These are phyloP conservation scores for Aspergillus latus DNA, from an alignment of 2,329 filamentous ascomycete species.

Conservation along the genomic window DNA sequence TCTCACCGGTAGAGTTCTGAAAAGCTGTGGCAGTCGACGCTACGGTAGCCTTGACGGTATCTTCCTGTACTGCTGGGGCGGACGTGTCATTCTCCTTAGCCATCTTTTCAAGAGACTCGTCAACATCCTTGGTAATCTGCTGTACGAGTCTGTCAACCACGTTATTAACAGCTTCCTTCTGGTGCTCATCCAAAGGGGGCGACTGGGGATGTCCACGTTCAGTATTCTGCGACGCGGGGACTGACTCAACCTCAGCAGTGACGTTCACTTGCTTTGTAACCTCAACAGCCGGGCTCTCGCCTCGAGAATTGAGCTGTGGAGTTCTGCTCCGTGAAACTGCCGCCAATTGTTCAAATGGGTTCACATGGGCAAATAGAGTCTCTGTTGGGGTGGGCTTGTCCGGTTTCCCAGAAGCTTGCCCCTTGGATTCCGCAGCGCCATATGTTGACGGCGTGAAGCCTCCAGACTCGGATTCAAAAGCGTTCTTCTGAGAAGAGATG, in stretches of 20 bases:
- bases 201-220: slow-evolving; percentile 22
- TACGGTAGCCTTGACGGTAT: slow-evolving; percentile 38
- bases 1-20: slow-evolving; percentile 48
- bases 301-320: slow-evolving; percentile 48
- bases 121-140: slow-evolving; percentile 60
- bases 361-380: slow-evolving; percentile 67
- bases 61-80: slow-evolving; percentile 32
- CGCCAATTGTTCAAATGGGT: slow-evolving; percentile 69
- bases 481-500: slow-evolving; percentile 33
- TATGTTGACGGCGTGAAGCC: slow-evolving; percentile 14
- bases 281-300: slow-evolving; percentile 42
- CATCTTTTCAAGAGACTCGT: slow-evolving; percentile 63
- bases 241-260: slow-evolving; percentile 22
- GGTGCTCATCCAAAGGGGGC: slow-evolving; percentile 32
- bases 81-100: slow-evolving; percentile 51
- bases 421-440: slow-evolving; percentile 20
- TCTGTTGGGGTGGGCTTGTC: slow-evolving; percentile 37
- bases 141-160: slow-evolving; percentile 66
- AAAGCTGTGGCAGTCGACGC: slow-evolving; percentile 33
- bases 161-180: slow-evolving; percentile 68
- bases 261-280: slow-evolving; percentile 25
- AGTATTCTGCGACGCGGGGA: slow-evolving; percentile 12
- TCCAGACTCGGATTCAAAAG: slow-evolving; percentile 19
- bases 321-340: slow-evolving; percentile 63
- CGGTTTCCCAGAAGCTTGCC: slow-evolving; percentile 25